phyloP scores from a whole-genome alignment of 1,284 basidiomycete genomes.

The Schizophyllum commune region DNA sequence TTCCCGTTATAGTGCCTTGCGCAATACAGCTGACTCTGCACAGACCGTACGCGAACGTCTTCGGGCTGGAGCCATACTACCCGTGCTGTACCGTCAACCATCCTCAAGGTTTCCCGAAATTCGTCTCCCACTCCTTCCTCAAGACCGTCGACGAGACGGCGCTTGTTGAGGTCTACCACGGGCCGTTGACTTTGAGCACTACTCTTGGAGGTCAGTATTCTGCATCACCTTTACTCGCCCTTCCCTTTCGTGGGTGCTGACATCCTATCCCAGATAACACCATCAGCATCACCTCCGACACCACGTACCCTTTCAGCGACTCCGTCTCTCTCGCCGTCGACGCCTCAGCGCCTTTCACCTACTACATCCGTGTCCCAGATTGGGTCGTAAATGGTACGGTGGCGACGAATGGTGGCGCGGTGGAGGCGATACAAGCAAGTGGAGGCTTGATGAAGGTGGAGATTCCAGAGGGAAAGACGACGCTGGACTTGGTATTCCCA shows the following conservation, averaged over 20 bases:
- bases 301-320: slow-evolving; percentile 52
- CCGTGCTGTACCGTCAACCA: slow-evolving; percentile 56
- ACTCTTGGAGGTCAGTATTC: slow-evolving; percentile 32
- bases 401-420: slow-evolving; percentile 33
- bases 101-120: slow-evolving; percentile 56
- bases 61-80: slow-evolving; percentile 42
- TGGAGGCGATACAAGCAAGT: slow-evolving; percentile 28
- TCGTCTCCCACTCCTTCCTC: slow-evolving; percentile 50
- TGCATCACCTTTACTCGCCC: neutral
- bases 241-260: neutral
- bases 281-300: slow-evolving; percentile 40
- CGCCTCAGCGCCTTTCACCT: slow-evolving; percentile 41
- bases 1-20: neutral
- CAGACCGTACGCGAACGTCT: slow-evolving; percentile 48
- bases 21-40: neutral
- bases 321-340: slow-evolving; percentile 40
- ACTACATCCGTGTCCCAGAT: slow-evolving; percentile 47
- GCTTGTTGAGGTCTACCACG: slow-evolving; percentile 48
- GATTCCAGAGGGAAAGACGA: slow-evolving; percentile 36
- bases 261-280: slow-evolving; percentile 27
- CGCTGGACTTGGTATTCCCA: slow-evolving; percentile 37
- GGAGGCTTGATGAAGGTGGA: slow-evolving; percentile 43
- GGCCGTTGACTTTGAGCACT: slow-evolving; percentile 38
- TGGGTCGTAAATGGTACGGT: slow-evolving; percentile 47
- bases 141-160: slow-evolving; percentile 39